Percentiles rank a stretch among this genome's conserved stretches.
Conservation (phyloP, 2,329 filamentous ascomycete genomes). For the Microcera coccophila region DNA sequence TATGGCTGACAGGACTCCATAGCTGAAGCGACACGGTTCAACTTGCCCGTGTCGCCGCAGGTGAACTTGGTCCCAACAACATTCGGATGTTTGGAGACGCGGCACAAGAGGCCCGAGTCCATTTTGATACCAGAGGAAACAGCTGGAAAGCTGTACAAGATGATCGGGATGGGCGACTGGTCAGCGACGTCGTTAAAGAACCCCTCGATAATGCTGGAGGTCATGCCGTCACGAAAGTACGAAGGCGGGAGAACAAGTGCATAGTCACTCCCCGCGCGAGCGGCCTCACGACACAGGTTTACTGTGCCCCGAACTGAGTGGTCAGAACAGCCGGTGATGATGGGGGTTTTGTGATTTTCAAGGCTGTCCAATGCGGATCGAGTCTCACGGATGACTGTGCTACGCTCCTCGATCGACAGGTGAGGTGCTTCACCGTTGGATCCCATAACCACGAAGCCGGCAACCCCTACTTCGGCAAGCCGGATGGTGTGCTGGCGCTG, state of each 20-base stretch:
- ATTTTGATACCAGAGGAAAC: conserved; percentile 56
- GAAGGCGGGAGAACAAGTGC: conserved; percentile 65
- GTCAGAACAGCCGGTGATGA: conserved; percentile 67
- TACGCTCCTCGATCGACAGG: conserved; percentile 61
- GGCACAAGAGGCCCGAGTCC: conserved; percentile 52
- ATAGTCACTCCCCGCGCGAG: conserved; percentile 60
- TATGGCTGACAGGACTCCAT: conserved; percentile 43
- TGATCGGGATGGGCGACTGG: conserved; percentile 52
- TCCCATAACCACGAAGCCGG: conserved; percentile 65
- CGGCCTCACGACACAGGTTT: conserved; percentile 61
- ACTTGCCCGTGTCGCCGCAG: conserved; percentile 61
- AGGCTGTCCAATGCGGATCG: conserved; percentile 56
- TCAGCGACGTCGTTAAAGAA: conserved; percentile 63
- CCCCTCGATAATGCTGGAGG: conserved; percentile 51
- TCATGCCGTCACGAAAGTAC: conserved; percentile 62
- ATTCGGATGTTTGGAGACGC: conserved; percentile 51
- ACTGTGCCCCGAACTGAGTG: conserved; percentile 66
- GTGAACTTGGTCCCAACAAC: conserved; percentile 62
- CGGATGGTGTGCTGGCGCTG: conserved; percentile 57
- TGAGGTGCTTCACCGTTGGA: conserved; percentile 74
- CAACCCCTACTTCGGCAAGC: conserved; percentile 59
- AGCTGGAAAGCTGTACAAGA: conserved; percentile 63
- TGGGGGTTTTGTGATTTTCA: conserved; percentile 51
- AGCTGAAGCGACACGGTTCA: conserved; percentile 46
- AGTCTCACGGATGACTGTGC: conserved; percentile 57